phyloP scores from a whole-genome alignment of 2,329 filamentous ascomycete species.

The Coniochaeta sp. region DNA sequence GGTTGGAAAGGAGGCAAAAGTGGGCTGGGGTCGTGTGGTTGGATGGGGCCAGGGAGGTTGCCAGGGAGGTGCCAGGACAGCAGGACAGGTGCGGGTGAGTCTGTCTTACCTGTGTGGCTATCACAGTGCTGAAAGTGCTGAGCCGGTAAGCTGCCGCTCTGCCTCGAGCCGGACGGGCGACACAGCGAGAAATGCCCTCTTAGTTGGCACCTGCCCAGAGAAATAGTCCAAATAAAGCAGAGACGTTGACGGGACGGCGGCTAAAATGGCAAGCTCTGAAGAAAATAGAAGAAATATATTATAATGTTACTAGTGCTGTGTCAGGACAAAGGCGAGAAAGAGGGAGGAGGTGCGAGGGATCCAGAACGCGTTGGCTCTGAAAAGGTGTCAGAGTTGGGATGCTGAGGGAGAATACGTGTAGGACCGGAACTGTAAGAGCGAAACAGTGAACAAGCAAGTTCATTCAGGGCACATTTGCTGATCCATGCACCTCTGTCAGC shows the following conservation, averaged over 20 bases:
- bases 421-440: too few species aligned
- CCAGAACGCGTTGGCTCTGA: neutral
- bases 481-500: neutral
- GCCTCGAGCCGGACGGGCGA: neutral
- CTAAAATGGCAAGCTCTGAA: neutral
- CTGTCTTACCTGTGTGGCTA: neutral
- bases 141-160: neutral
- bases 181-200: neutral
- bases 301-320: neutral
- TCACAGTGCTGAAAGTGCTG: neutral
- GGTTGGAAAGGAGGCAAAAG: slow-evolving; percentile 1
- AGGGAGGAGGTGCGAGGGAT: neutral
- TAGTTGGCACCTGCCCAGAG: neutral
- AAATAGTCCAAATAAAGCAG: neutral
- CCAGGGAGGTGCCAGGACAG: too few species aligned
- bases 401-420: neutral
- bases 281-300: neutral
- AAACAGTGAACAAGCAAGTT: neutral
- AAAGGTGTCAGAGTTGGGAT: neutral
- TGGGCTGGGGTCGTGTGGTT: neutral
- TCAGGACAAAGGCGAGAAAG: neutral
- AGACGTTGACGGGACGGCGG: neutral
- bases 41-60: neutral
- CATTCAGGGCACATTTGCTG: neutral
- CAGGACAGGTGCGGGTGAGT: neutral